A percentile compares a stretch with the other conserved stretches of the same genome.
phyloP scores from a whole-genome alignment of 257 asterid genomes.

The Ophiorrhiza pumila region DNA sequence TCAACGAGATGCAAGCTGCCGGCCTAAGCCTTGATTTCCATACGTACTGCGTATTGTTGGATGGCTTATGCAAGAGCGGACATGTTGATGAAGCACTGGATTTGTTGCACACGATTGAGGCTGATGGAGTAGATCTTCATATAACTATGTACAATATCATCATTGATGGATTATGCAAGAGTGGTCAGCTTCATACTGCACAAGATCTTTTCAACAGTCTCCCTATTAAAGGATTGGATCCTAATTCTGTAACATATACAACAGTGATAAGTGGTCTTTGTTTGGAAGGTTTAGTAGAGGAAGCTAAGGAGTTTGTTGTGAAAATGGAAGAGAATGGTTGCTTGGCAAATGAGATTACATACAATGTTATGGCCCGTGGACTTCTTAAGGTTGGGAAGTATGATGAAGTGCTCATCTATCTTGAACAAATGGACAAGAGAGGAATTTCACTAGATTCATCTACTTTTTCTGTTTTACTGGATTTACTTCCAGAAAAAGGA shows the following conservation, averaged over 20 bases:
- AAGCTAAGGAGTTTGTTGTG: not conserved
- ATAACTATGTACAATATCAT: too few relatives aligned
- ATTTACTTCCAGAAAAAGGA: not conserved
- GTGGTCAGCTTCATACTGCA: not conserved
- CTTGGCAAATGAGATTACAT: not conserved
- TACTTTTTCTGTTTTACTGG: not conserved
- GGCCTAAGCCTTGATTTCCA: too few relatives aligned
- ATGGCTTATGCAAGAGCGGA: too few relatives aligned
- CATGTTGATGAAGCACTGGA: too few relatives aligned
- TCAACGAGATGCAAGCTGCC: too few relatives aligned
- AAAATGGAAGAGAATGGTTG: slow-evolving; percentile 1
- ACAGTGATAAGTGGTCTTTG: not conserved
- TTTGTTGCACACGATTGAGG: too few relatives aligned
- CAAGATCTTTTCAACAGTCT: not conserved
- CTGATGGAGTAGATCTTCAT: too few relatives aligned
- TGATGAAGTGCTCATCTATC: not conserved
- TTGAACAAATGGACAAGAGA: slow-evolving; percentile 13
- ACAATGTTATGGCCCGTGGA: slow-evolving; percentile 1
- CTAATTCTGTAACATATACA: not conserved
- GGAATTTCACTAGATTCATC: not conserved
- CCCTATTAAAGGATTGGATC: not conserved
- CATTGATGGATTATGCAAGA: slow-evolving; percentile 14
- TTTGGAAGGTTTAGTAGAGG: slow-evolving; percentile 18
- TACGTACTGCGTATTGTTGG: too few relatives aligned
- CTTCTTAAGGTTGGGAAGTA: not conserved